These are phyloP conservation scores for Asterochloris sp. DNA, from an alignment of 139 green algal species.

Conservation along the genomic window DNA sequence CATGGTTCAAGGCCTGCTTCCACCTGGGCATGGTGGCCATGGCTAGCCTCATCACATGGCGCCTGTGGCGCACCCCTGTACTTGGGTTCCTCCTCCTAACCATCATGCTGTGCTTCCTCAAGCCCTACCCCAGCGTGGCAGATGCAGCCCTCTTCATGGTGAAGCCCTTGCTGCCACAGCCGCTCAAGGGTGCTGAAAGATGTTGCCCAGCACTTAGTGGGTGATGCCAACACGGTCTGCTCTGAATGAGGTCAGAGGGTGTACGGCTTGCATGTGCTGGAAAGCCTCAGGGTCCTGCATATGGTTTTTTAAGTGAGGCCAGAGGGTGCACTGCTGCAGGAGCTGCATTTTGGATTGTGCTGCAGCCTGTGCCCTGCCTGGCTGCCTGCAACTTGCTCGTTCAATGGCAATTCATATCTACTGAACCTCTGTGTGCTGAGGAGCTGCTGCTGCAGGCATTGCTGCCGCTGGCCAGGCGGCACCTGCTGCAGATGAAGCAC, in stretches of 20 bases:
- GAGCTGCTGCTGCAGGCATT: constrained; percentile 21
- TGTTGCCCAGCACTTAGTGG: not conserved
- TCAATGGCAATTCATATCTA: too few species aligned
- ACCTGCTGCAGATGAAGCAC: constrained; percentile 31
- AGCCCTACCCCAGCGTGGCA: constrained; percentile 57
- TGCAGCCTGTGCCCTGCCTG: too few species aligned
- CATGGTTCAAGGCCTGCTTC: constrained; percentile 58
- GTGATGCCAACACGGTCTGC: not conserved
- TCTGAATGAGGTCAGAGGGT: not conserved
- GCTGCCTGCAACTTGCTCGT: too few species aligned
- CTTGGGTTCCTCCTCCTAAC: constrained; percentile 42
- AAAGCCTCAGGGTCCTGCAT: not conserved
- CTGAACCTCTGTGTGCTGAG: not conserved
- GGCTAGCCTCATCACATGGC: constrained; percentile 44
- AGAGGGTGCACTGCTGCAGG: not conserved
- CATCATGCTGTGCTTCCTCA: constrained; percentile 49
- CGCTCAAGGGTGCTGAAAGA: not conserved
- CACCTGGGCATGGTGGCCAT: constrained; percentile 37
- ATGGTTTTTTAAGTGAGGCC: not conserved
- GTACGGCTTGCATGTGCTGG: not conserved
- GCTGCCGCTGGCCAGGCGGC: constrained; percentile 39
- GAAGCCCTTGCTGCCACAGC: not conserved
- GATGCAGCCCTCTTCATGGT: constrained; percentile 54
- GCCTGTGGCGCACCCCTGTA: constrained; percentile 53
- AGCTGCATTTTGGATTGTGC: not conserved